Evolutionary conservation across 2,329 filamentous ascomycete genomes (phyloP), one percentile per base, ranked within the genome.

Genomic region (Colletotrichum nymphaeae): DNA sequence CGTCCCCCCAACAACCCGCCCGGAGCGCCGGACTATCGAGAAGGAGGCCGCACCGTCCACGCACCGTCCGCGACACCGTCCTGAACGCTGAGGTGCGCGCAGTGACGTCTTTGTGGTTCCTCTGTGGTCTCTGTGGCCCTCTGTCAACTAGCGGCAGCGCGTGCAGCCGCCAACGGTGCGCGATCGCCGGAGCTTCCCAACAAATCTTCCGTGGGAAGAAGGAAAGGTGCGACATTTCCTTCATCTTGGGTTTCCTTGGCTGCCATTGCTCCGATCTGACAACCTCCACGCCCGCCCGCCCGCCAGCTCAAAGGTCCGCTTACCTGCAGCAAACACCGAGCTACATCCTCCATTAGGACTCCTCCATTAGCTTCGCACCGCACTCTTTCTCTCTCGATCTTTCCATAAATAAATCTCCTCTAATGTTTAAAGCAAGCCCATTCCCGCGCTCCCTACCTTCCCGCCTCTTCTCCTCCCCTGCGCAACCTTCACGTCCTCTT

Each of bases 151-250:
- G 37, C 37, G 37, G 42, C 8, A 49, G 42, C 19, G 42, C 42
- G 19, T 49, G 42, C 42, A 49, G 42, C 19, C 42, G 42, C 42
- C 42, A 49, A 19, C 42, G 42, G 60, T 28, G 70, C 66, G 60
- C 56, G 59, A 60, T 64, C 67, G 67, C 46, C 70, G 70, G 70
- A 73, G 46, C 55, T 73, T 73, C 70, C 70, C 70, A 73, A 70
- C 70, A 73, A 73, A 70, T 70, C 55, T 60, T 52, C 67, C 67
- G 70, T 42, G 28, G 42, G 37, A 63, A 63, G 26, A 63, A 55
- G 57, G 11, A 24, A 69, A 64, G 59, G 19, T 56, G 65, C 58
- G 65, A 72, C 69, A 63, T 69, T 72, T 72, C 53, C 69, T 72
- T 69, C 59, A 60, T 35, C 69, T 59, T 72, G 58, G 65, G 65